Evolutionary conservation across 495 filamentous ascomycete genomes (phyloP), one percentile per base, ranked within the genome.

Genomic region (Hypoxylon cercidicola): DNA sequence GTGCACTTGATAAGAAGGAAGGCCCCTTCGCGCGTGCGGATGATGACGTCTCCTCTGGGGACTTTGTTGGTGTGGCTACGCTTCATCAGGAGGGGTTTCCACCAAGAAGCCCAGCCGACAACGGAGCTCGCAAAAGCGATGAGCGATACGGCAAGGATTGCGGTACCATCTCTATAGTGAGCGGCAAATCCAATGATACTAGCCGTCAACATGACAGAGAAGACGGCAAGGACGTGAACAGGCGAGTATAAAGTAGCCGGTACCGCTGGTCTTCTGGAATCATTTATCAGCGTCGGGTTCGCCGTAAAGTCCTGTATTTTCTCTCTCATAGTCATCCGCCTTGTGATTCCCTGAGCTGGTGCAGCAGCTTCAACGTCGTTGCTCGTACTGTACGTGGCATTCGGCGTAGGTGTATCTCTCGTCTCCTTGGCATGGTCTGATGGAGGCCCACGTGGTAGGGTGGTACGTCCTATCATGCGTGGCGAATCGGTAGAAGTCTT

Each of bases 1-100:
- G 78, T 76, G 66, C 88, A 90, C 39, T 81, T 75, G 21, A 91
- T 75, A 16, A 88, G 66, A 2, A 90, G 59, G 58, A 91, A 88
- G 1, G 83, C 85, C 3, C 87, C 87, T 55, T 84, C 76, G 7
- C 85, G 81, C 13, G 85, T 88, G 19, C 79, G 77, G 35, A 90
- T 86, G 0, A 89, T 80, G 3, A 91, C 78, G 64, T 89, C 85
- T 5, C 87, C 88, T 6, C 28, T 64, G 0, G 85, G 84, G 0
- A 89, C 88, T 19, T 75, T 68, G 60, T 79, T 76, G 4, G 57
- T 81, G 21, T 75, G 76, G 16, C 68, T 73, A 13, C 88, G 82
- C 23, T 75, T 70, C 68, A 77, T 80, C 12, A 89, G 74, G 8
- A 79, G 64, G 5, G 84, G 84, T 19, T 67, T 65, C 87, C 87